These are phyloP conservation scores for Hemileia vastatrix DNA, from an alignment of 1,284 basidiomycete species.

Conservation along the genomic window DNA sequence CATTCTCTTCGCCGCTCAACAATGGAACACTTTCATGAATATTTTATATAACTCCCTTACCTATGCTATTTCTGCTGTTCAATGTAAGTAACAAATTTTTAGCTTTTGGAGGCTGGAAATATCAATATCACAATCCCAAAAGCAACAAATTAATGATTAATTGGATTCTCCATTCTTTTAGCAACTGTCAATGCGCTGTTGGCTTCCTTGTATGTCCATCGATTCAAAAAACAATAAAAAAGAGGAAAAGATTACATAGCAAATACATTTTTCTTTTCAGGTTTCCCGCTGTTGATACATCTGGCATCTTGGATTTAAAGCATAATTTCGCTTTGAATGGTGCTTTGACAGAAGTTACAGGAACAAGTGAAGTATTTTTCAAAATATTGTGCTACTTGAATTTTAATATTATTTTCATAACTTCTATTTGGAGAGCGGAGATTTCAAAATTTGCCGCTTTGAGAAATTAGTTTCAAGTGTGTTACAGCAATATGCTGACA, in stretches of 20 bases:
- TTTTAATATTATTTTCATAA: too few species aligned
- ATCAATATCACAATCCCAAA: not conserved
- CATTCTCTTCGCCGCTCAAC: slow-evolving; percentile 9
- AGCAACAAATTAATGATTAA: not conserved
- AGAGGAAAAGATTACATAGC: not conserved
- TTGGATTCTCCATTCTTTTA: not conserved
- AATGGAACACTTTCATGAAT: slow-evolving; percentile 8
- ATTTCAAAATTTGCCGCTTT: not conserved
- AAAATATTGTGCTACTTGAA: too few species aligned
- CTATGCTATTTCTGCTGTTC: not conserved
- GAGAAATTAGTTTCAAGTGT: too few species aligned
- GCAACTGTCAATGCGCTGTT: slow-evolving; percentile 5
- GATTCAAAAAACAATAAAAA: not conserved
- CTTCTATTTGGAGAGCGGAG: not conserved
- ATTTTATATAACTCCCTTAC: slow-evolving; percentile 1
- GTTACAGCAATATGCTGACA: too few species aligned
- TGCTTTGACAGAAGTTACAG: slow-evolving; percentile 2
- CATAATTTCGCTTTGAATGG: not conserved
- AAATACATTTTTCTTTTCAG: not conserved
- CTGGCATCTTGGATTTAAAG: not conserved
- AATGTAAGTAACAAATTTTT: not conserved
- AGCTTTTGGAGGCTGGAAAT: not conserved
- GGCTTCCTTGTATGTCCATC: not conserved
- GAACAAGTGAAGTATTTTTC: slow-evolving; percentile 8
- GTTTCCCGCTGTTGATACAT: slow-evolving; percentile 2